Base-by-base conservation (phyloP, 345 rosid genomes). In the Arabidopsis suecica region DNA sequence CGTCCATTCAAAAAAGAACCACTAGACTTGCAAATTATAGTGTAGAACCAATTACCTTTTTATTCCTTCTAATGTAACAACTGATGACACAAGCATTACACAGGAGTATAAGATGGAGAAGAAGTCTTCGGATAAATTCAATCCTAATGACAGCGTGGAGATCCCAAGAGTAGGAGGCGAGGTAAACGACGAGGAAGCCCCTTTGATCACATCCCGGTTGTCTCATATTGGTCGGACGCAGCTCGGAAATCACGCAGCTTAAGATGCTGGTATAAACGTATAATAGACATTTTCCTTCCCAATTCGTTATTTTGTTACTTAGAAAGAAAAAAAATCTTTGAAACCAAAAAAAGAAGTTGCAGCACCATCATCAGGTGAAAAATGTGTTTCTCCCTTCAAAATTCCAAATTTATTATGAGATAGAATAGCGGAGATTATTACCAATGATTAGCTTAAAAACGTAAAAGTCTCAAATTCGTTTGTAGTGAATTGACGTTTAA, bases 91-190 rank as follows among this genome's bases (percentile, higher is more conserved):
- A 47, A 63, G 45, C 72, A 64, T 32, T 28, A 22, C 28, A 51
- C 86, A 93, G 99, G 98, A 96, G 20, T 88, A 91, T 91, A 96
- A 89, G 82, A 63, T 89, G 82, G 98, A 89, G 82, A 94, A 94
- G 91, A 96, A 89, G 81, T 93, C 98, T 32, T 91, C 96, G 8
- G 96, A 95, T 79, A 76, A 88, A 50, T 92, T 69, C 78, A 69
- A 23, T 22, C 97, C 93, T 2, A 82, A 56, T 55, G 83, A 58
- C 70, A 72, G 72, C 77, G 75, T 54, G 25, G 89, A 85, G 70
- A 81, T n/a, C 37, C 68, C 37, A 40, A 82, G 82, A 68, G 83
- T 73, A 48, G 69, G 76, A 1, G 93, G 76, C 9, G 65, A 81
- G 60, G 86, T 76, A 12, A 76, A 74, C 10, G 97, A 95, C 38